Conservation (phyloP, 345 rosid genomes). For the Cardiospermum halicacabum region DNA sequence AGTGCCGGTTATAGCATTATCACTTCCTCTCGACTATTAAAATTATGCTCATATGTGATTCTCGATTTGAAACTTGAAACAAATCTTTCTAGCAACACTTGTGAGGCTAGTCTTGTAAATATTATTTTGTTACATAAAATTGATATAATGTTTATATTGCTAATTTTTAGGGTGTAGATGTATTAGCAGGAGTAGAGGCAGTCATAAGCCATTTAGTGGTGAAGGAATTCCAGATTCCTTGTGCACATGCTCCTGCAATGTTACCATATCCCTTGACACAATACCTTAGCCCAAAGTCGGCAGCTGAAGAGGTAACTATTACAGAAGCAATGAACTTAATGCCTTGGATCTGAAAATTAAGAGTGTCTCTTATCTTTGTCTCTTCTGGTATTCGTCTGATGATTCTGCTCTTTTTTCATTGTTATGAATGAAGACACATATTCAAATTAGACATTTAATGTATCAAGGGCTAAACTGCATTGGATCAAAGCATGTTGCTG, state of each 20-base stretch:
- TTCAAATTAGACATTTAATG: neutral
- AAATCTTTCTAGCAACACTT: neutral
- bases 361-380: neutral
- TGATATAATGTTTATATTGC: neutral
- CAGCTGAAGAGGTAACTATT: conserved; percentile 58
- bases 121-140: neutral
- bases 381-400: neutral
- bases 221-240: conserved; percentile 59
- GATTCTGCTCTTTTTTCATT: neutral
- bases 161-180: conserved; percentile 50
- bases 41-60: neutral
- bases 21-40: neutral
- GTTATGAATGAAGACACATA: neutral
- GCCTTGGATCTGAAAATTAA: neutral
- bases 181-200: conserved; percentile 70
- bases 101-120: neutral
- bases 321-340: neutral
- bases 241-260: conserved; percentile 70
- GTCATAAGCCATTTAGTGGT: conserved; percentile 61
- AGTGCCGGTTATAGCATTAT: neutral
- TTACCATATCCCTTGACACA: conserved; percentile 36
- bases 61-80: neutral
- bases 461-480: neutral
- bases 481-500: neutral
- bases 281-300: conserved; percentile 53